Percentiles rank a stretch among this genome's conserved stretches.
Evolutionary conservation across 192 early-diverging fungal species (phyloP).

Genomic region (Coemansia sp.): DNA sequence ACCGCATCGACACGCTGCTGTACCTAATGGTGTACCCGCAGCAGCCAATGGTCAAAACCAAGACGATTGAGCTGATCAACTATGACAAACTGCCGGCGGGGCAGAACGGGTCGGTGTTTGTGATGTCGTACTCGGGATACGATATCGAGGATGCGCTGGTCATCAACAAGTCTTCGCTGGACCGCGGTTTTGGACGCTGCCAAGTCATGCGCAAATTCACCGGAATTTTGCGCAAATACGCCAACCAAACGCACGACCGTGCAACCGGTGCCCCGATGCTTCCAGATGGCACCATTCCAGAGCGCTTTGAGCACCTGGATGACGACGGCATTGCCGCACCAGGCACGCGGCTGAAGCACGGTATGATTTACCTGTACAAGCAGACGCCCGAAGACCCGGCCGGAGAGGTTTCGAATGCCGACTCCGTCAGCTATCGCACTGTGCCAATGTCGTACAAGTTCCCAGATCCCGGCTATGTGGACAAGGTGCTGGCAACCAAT

Average conservation of each 20-base stretch:
- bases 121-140: slow-evolving; percentile 97
- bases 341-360: slow-evolving; percentile 70
- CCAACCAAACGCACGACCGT: slow-evolving; percentile 83
- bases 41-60: slow-evolving; percentile 97
- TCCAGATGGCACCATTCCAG: slow-evolving; percentile 50
- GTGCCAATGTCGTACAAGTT: slow-evolving; percentile 85
- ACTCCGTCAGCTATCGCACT: slow-evolving; percentile 32
- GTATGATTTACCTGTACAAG: slow-evolving; percentile 77
- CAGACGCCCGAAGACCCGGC: slow-evolving; percentile 70
- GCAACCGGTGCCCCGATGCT: slow-evolving; percentile 59
- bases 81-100: slow-evolving; percentile 89
- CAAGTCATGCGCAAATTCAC: slow-evolving; percentile 88
- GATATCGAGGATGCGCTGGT: slow-evolving; percentile 99
- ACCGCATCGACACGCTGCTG: slow-evolving; percentile 89
- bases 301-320: slow-evolving; percentile 70
- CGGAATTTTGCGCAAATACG: slow-evolving; percentile 80
- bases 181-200: slow-evolving; percentile 95
- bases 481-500: slow-evolving; percentile 89
- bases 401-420: background rate
- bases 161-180: slow-evolving; percentile 86
- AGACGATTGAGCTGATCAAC: slow-evolving; percentile 96
- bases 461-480: slow-evolving; percentile 83
- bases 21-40: slow-evolving; percentile 96
- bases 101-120: slow-evolving; percentile 89
- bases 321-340: slow-evolving; percentile 86